Evolutionary conservation across 768 basidiomycete species (phyloP), one percentile per base, ranked within the genome.

Genomic region (Phlebiopsis flavidoalba): DNA sequence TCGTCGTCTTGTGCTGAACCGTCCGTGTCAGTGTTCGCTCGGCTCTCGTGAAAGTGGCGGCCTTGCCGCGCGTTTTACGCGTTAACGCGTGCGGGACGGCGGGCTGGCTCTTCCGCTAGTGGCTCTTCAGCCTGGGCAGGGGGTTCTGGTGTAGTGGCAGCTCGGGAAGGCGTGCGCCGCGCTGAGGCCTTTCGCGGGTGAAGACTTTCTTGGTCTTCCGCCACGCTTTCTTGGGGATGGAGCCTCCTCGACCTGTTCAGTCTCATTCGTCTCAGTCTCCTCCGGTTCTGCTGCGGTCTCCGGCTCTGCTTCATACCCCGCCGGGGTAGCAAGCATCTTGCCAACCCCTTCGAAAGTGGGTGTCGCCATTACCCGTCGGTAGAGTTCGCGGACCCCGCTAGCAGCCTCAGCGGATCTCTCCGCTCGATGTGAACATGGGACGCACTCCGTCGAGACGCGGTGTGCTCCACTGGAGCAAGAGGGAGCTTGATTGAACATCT

Each of bases 381-480:
- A 15, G 19, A 49, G n/a, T 11, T 17, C 52, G 14, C 52, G 12
- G 15, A 21, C 17, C 2, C 52, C 17, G 21, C 21, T 22, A 7
- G 54, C 40, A 36, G 35, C 14, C 12, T 21, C 54, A 2, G 51
- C 51, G 21, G 52, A 26, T 36, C 54, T 37, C 10, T 55, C 54
- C 6, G 54, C 54, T 1, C 37, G 64, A 11, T n/a, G 65, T 46
- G 59, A 71, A 75, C 67, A 77, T 65, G 46, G 66, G 70, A 33
- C 68, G 64, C 36, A 76, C 61, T 12, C 76, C 77, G 33, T 71
- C 69, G 66, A 76, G 65, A 52, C 62, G 62, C 57, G 78, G 76
- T 8, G 76, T 77, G n/a, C 50, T 69, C 62, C 58, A 52, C 62
- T 46, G 22, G 15, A 52, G 56, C 61, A 15, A n/a, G 31, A 22